Evolutionary conservation across 768 basidiomycete species (phyloP).

Genomic region (Pholiota conissans): DNA sequence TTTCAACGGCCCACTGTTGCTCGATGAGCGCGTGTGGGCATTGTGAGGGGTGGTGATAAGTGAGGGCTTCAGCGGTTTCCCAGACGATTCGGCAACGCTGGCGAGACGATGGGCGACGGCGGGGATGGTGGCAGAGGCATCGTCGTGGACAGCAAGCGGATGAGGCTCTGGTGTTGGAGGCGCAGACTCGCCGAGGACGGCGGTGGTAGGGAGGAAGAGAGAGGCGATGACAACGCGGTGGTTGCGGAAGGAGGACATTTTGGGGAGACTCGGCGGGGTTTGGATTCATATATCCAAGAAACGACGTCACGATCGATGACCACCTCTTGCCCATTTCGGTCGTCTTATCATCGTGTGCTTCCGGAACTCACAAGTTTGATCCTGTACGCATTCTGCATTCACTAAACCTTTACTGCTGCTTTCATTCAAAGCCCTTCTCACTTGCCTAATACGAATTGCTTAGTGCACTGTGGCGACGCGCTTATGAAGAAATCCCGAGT

Average conservation of each 20-base stretch:
- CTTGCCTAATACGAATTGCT: no score
- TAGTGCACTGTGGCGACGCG: not conserved
- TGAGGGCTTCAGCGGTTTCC: constrained; percentile 19
- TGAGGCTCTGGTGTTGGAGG: constrained; percentile 47
- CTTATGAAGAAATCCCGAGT: not conserved
- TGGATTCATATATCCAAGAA: constrained; percentile 10
- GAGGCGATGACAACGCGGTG: constrained; percentile 79
- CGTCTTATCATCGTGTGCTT: constrained; percentile 1
- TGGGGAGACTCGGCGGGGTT: not conserved
- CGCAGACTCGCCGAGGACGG: constrained; percentile 57
- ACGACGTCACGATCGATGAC: constrained; percentile 22
- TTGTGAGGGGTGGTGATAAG: constrained; percentile 10
- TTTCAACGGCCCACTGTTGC: constrained; percentile 43
- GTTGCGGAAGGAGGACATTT: constrained; percentile 71
- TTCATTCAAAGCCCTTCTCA: no score
- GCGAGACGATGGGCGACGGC: constrained; percentile 24
- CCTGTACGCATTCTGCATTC: no score
- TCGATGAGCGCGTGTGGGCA: constrained; percentile 23
- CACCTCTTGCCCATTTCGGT: constrained; percentile 11
- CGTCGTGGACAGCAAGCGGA: constrained; percentile 9
- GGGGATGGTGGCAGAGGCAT: constrained; percentile 19
- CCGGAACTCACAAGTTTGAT: not conserved
- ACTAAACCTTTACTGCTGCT: no score
- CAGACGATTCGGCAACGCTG: constrained; percentile 8
- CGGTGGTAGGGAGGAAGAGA: constrained; percentile 80